Conservation (phyloP, 2,329 filamentous ascomycete genomes). For the Triangularia setosa region DNA sequence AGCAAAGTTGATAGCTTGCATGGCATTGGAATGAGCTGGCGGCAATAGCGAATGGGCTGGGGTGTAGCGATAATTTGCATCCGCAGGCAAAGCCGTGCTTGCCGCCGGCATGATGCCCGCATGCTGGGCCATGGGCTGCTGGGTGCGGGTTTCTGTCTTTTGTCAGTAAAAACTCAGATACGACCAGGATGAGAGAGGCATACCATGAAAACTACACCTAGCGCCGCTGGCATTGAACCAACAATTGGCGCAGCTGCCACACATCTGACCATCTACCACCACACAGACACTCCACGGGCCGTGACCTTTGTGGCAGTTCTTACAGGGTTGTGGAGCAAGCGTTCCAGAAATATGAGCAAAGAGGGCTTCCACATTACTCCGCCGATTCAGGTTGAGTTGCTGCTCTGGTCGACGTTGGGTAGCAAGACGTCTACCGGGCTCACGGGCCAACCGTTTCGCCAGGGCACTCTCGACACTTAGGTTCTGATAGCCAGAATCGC, state of each 20-base stretch:
- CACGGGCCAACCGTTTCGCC: conserved; percentile 50
- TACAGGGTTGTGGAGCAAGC: conserved; percentile 47
- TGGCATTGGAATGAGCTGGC: conserved; percentile 12
- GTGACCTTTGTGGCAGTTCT: conserved; percentile 58
- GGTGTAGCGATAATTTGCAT: conserved; percentile 19
- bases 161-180: background rate
- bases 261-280: conserved; percentile 58
- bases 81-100: conserved; percentile 16
- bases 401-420: conserved; percentile 52
- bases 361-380: conserved; percentile 58
- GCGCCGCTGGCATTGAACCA: conserved; percentile 61
- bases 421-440: conserved; percentile 47
- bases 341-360: conserved; percentile 55
- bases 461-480: conserved; percentile 52
- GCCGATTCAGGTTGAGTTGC: conserved; percentile 51
- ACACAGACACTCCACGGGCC: conserved; percentile 57
- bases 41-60: conserved; percentile 18
- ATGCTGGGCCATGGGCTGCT: conserved; percentile 29
- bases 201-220: conserved; percentile 58
- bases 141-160: conserved; percentile 41
- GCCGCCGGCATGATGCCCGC: conserved; percentile 20
- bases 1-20: conserved; percentile 18
- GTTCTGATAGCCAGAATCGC: conserved; percentile 43
- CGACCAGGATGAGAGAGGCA: conserved; percentile 18
- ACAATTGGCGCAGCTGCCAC: conserved; percentile 59